Evolutionary conservation across 306 rosid genomes (phyloP).

Genomic region (Cucumis hystrix): DNA sequence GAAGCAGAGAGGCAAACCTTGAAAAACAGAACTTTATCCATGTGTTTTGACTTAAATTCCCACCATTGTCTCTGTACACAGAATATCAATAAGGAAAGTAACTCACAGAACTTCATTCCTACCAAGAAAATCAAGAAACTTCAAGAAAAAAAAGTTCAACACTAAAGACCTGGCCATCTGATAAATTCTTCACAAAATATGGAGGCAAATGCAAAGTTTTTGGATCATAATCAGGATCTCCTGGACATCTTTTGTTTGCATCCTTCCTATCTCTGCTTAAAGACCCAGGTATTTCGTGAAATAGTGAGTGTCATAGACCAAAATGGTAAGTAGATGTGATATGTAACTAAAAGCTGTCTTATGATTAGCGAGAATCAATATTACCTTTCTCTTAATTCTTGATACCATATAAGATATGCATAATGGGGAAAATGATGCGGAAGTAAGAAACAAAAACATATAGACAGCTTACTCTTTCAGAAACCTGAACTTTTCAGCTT

Average conservation of each 20-base stretch:
- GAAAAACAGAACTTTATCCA: conserved; percentile 92
- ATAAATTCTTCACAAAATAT: conserved; percentile 47
- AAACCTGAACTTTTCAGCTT: conserved; percentile 51
- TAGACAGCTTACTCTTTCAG: conserved; percentile 47
- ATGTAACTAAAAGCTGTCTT: not conserved
- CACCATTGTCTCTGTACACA: conserved; percentile 85
- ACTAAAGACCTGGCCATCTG: conserved; percentile 64
- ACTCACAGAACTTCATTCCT: not conserved
- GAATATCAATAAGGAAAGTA: not conserved
- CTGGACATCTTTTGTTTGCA: conserved; percentile 55
- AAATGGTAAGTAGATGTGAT: not conserved
- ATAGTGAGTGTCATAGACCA: conserved; percentile 1
- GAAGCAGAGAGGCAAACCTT: conserved; percentile 36
- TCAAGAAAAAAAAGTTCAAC: not conserved
- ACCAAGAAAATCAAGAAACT: not conserved
- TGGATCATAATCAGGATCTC: conserved; percentile 64
- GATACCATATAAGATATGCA: not conserved
- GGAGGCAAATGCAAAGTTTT: conserved; percentile 72
- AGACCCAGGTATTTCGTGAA: conserved; percentile 12
- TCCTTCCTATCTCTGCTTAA: conserved; percentile 52
- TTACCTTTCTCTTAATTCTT: not conserved
- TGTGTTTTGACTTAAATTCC: conserved; percentile 93
- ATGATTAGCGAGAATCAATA: not conserved
- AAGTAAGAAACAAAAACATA: not conserved
- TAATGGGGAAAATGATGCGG: not conserved